Evolutionary conservation across 2,329 filamentous ascomycete genomes (phyloP), one percentile per base, ranked within the genome.

Genomic region (Raffaelea deltoideospora): DNA sequence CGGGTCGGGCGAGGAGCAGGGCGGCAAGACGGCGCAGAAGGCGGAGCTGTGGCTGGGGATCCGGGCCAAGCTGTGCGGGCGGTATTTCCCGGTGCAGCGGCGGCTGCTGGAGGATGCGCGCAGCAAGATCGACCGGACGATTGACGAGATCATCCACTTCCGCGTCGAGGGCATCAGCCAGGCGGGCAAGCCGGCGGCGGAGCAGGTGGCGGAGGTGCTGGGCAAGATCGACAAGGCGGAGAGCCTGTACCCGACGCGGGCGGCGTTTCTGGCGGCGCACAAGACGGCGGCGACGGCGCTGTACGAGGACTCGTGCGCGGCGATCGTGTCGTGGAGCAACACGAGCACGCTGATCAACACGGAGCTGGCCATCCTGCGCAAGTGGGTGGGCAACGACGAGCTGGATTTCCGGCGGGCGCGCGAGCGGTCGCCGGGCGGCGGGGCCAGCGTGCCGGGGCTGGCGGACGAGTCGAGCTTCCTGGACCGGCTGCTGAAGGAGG

Each of bases 281-380:
- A 80, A 84, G 19, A 63, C 79, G 29, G 82, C 84, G 36, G 76
- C 73, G 21, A 92, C 86, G 2, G 67, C 73, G 22, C 70, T 77
- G 22, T 98, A 87, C 58, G 68, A 72, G 43, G 79, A 87, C 43
- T 85, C 85, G 21, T 90, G 81, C 50, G 82, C 93, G 53, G 80
- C 88, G 34, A 79, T 98, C 45, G 76, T 94, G 43, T 79, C 88
- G 3, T 98, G 90, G 90, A 80, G 94, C 64, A 98, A 96, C 57
- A 95, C 87, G 35, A 95, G 87, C 23, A 78, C 88, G 52, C 76
- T 94, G 52, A 96, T 98, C 65, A 94, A 92, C 55, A 94, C 84
- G 3, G 84, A 98, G 55, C 71, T 98, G 41, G 76, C 77, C 13
- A 87, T 96, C 44, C 59, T 98, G 44, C 87, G 90, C 56, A 86